phyloP scores from a whole-genome alignment of 257 asterid genomes.

The Primulina tabacum region DNA sequence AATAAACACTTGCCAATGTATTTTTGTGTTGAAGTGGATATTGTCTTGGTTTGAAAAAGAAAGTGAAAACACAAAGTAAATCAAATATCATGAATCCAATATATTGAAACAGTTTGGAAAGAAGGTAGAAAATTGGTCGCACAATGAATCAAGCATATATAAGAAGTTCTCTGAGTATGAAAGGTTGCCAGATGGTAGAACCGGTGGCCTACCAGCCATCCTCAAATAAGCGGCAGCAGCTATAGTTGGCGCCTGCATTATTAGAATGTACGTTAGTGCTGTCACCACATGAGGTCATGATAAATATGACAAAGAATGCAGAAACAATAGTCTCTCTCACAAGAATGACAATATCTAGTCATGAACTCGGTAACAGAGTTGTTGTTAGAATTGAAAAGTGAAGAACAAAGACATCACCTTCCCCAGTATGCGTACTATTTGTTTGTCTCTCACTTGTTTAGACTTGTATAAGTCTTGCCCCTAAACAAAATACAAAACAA shows the following conservation, averaged over 20 bases:
- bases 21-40: constrained; percentile 8
- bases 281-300: constrained; percentile 15
- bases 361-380: constrained; percentile 16
- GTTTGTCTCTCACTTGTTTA: constrained; percentile 92
- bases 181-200: constrained; percentile 89
- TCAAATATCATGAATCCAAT: constrained; percentile 18
- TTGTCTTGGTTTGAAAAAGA: constrained; percentile 5
- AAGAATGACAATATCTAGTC: neutral
- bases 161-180: constrained; percentile 97
- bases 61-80: constrained; percentile 9
- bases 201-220: constrained; percentile 97
- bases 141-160: constrained; percentile 99
- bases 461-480: constrained; percentile 85
- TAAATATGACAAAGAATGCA: neutral
- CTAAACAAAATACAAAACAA: constrained; percentile 32
- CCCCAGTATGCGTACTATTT: constrained; percentile 90
- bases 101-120: neutral
- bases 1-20: constrained; percentile 9
- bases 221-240: constrained; percentile 99
- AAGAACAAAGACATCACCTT: constrained; percentile 45
- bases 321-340: neutral
- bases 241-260: constrained; percentile 85
- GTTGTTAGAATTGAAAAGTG: neutral
- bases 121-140: constrained; percentile 35
- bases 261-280: constrained; percentile 16